phyloP scores from a whole-genome alignment of 768 basidiomycete genomes.

The Naganishia onofrii region DNA sequence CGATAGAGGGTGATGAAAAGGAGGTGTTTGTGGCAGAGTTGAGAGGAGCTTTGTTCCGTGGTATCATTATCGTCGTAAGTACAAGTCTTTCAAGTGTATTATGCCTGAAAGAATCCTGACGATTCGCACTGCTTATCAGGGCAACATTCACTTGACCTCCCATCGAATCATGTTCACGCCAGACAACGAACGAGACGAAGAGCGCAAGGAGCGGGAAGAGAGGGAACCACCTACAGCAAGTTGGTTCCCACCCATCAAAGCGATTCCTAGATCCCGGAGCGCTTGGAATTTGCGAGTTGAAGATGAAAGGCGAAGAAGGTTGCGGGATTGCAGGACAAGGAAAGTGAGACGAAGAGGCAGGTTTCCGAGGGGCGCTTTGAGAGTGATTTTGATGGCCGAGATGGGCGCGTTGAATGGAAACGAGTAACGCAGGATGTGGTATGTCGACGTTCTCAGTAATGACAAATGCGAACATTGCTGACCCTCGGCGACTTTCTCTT shows the following conservation, averaged over 20 bases:
- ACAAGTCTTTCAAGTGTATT: constrained; percentile 31
- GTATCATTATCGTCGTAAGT: constrained; percentile 57
- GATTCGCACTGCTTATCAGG: constrained; percentile 28
- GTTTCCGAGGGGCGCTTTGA: constrained; percentile 3
- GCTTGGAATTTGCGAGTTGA: constrained; percentile 23
- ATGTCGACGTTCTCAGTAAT: not conserved
- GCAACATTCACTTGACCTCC: constrained; percentile 65
- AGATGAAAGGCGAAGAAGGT: not conserved
- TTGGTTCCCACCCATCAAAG: constrained; percentile 15
- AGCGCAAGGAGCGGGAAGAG: constrained; percentile 6
- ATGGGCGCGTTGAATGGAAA: no score
- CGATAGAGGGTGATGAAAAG: constrained; percentile 55
- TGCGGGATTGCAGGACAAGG: not conserved
- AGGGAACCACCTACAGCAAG: not conserved
- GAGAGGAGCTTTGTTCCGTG: constrained; percentile 59
- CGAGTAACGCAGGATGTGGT: not conserved
- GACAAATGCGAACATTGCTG: not conserved
- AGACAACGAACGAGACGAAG: not conserved
- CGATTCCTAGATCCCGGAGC: constrained; percentile 1
- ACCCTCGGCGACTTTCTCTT: not conserved
- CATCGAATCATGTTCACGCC: constrained; percentile 65
- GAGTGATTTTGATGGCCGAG: constrained; percentile 5
- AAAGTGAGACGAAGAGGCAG: not conserved
- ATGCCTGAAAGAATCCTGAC: not conserved
- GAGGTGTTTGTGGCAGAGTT: constrained; percentile 59